Evolutionary conservation across 768 basidiomycete species (phyloP), one percentile per base, ranked within the genome.

Genomic region (Podaxis pistillaris): DNA sequence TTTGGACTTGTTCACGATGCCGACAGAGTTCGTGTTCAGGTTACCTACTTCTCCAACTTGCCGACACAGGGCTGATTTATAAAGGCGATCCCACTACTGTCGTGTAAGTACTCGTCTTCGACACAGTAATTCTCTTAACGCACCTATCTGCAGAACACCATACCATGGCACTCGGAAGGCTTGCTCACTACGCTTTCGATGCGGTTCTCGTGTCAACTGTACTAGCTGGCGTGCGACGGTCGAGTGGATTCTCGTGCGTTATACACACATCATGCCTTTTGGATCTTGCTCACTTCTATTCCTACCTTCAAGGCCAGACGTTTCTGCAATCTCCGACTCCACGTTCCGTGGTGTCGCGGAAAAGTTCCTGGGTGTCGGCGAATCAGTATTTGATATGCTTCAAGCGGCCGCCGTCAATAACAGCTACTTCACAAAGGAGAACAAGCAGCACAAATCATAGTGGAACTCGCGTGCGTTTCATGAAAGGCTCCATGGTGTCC

Each of bases 241-340:
- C 94, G 17, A 96, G 90, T 63, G 96, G 96, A 38, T 94, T 94
- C 77, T 76, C 83, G 96, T 97, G 71, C 75, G 94, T 88, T 36
- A 19, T 26, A 54, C 26, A 26, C 55, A 41, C 38, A 33, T 56
- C 13, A 47, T 19, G 13, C 49, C 40, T 28, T 49, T 28, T 38
- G 52, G 44, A 5, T 30, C 58, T 64, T 52, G 53, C 46, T 50
- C n/a, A 55, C 64, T 55, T 56, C 6, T 63, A 26, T 51, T 50
- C n/a, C 9, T 36, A 24, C 30, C 33, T 44, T 63, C 9, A 46
- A 94, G 94, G 30, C 81, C 88, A 26, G 79, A 93, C 68, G 85
- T 90, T 17, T 77, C 81, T 49, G 68, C 75, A 9, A 89, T 98
- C 64, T 78, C 90, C 41, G 94, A 98, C 69, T 82, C 89, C 1